Evolutionary conservation across 2,329 filamentous ascomycete genomes (phyloP).

Genomic region (Geosmithia morbida): DNA sequence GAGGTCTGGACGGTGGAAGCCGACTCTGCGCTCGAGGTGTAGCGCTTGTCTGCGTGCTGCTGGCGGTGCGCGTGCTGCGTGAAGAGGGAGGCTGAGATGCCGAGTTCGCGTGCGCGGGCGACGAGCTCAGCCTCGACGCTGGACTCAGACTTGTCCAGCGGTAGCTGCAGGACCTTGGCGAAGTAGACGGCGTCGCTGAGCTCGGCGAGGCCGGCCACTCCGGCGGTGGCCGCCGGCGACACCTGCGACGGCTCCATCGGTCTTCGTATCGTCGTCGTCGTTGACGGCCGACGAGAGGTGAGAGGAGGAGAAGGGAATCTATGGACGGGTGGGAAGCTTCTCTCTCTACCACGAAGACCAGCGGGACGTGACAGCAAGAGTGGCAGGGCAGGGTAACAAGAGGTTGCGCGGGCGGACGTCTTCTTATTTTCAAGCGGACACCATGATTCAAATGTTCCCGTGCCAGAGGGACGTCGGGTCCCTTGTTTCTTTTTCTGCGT

Average conservation of each 20-base stretch:
- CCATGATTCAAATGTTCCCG: background rate
- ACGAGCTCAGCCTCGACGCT: slow-evolving; percentile 22
- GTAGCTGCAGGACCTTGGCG: slow-evolving; percentile 21
- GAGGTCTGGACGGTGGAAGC: slow-evolving; percentile 20
- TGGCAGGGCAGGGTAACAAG: background rate
- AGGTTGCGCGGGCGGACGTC: background rate
- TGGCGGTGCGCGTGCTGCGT: slow-evolving; percentile 3
- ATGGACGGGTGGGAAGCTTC: background rate
- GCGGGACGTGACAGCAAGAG: background rate
- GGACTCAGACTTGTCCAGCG: slow-evolving; percentile 18
- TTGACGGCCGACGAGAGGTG: no score
- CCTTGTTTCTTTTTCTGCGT: background rate
- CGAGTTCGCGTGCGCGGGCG: slow-evolving; percentile 18
- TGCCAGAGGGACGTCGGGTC: background rate
- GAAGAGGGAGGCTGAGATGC: slow-evolving; percentile 15
- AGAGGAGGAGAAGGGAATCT: background rate
- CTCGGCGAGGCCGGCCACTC: slow-evolving; percentile 14
- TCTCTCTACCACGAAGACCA: no score
- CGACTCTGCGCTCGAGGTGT: slow-evolving; percentile 25
- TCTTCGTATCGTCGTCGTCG: background rate
- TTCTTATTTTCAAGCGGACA: background rate
- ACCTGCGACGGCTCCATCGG: background rate
- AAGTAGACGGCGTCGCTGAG: slow-evolving; percentile 23
- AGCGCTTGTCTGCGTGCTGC: slow-evolving; percentile 15
- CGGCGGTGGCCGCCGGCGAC: background rate